Evolutionary conservation across 306 rosid genomes (phyloP), one percentile per base, ranked within the genome.

Genomic region (Dryas alaskensis): DNA sequence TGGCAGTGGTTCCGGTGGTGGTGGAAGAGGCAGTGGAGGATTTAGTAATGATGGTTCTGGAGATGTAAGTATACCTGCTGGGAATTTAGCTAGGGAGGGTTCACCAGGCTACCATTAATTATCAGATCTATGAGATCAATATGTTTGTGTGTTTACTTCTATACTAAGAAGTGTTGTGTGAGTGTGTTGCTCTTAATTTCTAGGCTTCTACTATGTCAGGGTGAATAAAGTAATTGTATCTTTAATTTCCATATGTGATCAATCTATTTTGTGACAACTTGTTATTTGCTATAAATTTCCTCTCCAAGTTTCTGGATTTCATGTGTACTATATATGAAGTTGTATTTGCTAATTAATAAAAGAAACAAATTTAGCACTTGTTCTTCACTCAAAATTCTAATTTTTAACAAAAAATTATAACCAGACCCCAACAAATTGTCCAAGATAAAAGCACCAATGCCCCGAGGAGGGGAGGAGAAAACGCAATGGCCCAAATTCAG

Each of bases 1-100:
- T 0, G 53, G 69, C 1, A 14, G 52, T 17, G 75, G 61, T 1
- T 25, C 10, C 1, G 79, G 75, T 0, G 40, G 65, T 0, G 69
- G 74, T 7, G 73, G 81, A 0, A 83, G 83, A 1, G 75, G 81
- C 4, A 8, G n/a, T 4, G 84, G 82, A 11, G 83, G 72, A 0
- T 6, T 70, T 16, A 43, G 5, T 8, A 48, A 65, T 19, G 31
- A 10, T 11, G 77, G 61, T 1, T 54, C 10, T 19, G 53, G 10
- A 4, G 37, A 60, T 47, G 60, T 17, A 8, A 61, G 77, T 25
- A 9, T 54, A 1, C 60, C 60, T 1, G 17, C 12, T 60, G 63
- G 13, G 40, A 27, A 58, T 8, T 9, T 22, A 8, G 69, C 19
- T 51, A 44, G 57, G 57, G 54, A 75, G 53, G 65, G 62, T 14